phyloP scores from a whole-genome alignment of 2,329 filamentous ascomycete genomes.

The Sclerotinia minor region DNA sequence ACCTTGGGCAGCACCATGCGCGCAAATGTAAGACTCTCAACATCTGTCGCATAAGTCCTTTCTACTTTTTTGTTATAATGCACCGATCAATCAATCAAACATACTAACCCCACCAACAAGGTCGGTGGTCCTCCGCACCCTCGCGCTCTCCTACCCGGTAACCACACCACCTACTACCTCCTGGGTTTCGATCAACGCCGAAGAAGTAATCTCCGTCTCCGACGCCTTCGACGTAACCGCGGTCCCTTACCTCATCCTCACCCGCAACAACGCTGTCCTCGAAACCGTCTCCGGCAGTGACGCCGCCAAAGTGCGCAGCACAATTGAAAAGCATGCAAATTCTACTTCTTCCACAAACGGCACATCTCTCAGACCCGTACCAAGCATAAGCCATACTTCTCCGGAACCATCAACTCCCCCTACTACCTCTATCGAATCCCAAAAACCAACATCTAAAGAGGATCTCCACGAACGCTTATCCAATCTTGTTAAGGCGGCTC shows the following conservation, averaged over 20 bases:
- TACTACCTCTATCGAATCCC: constrained; percentile 36
- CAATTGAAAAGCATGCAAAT: constrained; percentile 71
- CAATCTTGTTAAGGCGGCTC: constrained; percentile 89
- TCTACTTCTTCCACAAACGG: constrained; percentile 4
- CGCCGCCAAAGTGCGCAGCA: constrained; percentile 77
- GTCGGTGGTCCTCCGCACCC: constrained; percentile 78
- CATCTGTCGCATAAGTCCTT: not conserved
- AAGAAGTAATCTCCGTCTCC: constrained; percentile 88
- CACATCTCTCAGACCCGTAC: constrained; percentile 29
- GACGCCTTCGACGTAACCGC: constrained; percentile 93
- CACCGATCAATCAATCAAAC: constrained; percentile 57
- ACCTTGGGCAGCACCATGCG: constrained; percentile 81
- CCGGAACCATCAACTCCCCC: constrained; percentile 31
- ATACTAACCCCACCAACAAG: constrained; percentile 56
- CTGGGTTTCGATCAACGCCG: constrained; percentile 91
- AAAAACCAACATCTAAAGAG: constrained; percentile 67
- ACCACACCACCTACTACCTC: constrained; percentile 63
- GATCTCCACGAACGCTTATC: constrained; percentile 78
- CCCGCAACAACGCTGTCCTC: constrained; percentile 71
- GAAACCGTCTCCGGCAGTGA: constrained; percentile 90
- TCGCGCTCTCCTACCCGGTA: constrained; percentile 64
- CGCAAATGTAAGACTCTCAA: constrained; percentile 25
- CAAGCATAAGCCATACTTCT: constrained; percentile 41
- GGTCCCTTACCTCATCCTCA: constrained; percentile 86
- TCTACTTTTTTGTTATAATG: constrained; percentile 88